Evolutionary conservation across 2,329 filamentous ascomycete species (phyloP), one percentile per base, ranked within the genome.

Genomic region (Botrytis elliptica): DNA sequence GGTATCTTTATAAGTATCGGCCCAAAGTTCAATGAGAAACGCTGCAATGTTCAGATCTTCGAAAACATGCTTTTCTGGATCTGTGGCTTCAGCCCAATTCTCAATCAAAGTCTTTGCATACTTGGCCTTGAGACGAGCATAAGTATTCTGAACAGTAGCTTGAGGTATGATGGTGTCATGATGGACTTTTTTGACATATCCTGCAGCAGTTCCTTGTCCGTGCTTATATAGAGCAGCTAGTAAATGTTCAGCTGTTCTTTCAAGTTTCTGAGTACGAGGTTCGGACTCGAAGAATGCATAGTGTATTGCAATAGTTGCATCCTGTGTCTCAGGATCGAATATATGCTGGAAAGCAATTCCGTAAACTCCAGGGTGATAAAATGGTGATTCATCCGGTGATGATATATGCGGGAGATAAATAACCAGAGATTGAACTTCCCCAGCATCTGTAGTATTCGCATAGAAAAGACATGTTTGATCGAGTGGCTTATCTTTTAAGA

Each of bases 21-120:
- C 84, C 96, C 96, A 99, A 3, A 98, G 84, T 84, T 98, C 95
- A 40, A 98, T 93, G 70, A 98, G 85, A 79, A 98, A 99, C 0
- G 95, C 93, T 0, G 95, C 93, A 75, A 99, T 98, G 6, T 90
- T 88, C 33, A 99, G 84, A 80, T 98, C 95, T 81, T 99, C 96
- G 82, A 98, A 98, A 4, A 98, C 94, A 80, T 98, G 95, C 82
- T 98, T 99, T 25, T 86, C 85, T 0, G 95, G 93, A 80, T 97
- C 94, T 0, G 95, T 98, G 70, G 88, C 88, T 84, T 98, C 96
- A 22, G 90, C 90, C 96, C 95, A 99, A 1, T 83, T 84, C n/a
- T 88, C 83, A 22, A 94, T 91, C 20, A 99, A 84, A 1, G 83
- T 79, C 33, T 88, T 87, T 0, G 93, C 94, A 81, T 98, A 94